These are phyloP conservation scores for Lentinula detonsa DNA, from an alignment of 768 basidiomycete genomes.

Conservation along the genomic window DNA sequence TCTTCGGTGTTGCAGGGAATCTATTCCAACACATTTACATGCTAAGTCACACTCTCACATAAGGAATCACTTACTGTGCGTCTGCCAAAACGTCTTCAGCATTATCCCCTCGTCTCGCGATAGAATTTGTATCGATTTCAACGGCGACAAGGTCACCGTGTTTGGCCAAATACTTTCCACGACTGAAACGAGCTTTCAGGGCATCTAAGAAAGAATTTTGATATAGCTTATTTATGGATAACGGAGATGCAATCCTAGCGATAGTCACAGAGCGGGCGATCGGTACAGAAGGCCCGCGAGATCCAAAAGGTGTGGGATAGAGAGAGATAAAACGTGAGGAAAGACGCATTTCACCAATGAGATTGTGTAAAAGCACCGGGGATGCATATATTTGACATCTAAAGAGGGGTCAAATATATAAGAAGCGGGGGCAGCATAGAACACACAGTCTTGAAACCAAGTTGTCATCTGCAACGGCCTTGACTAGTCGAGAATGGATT, in stretches of 20 bases:
- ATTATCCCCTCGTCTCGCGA: conserved; percentile 13
- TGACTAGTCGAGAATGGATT: conserved; percentile 44
- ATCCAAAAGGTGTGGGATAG: conserved; percentile 55
- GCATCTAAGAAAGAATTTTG: conserved; percentile 56
- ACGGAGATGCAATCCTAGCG: conserved; percentile 74
- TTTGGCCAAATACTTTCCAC: conserved; percentile 52
- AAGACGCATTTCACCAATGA: conserved; percentile 23
- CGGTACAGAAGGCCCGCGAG: conserved; percentile 54
- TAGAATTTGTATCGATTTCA: conserved; percentile 47
- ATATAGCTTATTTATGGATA: conserved; percentile 58
- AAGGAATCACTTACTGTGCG: conserved; percentile 15
- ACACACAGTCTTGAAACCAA: conserved; percentile 30
- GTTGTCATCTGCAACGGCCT: conserved; percentile 47
- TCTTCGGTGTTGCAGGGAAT: conserved; percentile 15
- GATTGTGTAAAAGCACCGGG: conserved; percentile 51
- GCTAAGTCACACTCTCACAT: neutral
- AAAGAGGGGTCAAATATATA: neutral
- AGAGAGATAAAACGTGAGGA: conserved; percentile 26
- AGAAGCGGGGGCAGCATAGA: conserved; percentile 3
- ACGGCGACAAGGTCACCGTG: conserved; percentile 71
- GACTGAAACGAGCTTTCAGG: conserved; percentile 59
- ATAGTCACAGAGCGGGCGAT: conserved; percentile 65
- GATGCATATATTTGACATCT: conserved; percentile 38
- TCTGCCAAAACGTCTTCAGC: conserved; percentile 15
- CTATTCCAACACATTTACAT: neutral